Percentiles rank a stretch among this genome's conserved stretches.
Conservation (phyloP, 1,284 basidiomycete species). For the Ceratobasidium sp. region DNA sequence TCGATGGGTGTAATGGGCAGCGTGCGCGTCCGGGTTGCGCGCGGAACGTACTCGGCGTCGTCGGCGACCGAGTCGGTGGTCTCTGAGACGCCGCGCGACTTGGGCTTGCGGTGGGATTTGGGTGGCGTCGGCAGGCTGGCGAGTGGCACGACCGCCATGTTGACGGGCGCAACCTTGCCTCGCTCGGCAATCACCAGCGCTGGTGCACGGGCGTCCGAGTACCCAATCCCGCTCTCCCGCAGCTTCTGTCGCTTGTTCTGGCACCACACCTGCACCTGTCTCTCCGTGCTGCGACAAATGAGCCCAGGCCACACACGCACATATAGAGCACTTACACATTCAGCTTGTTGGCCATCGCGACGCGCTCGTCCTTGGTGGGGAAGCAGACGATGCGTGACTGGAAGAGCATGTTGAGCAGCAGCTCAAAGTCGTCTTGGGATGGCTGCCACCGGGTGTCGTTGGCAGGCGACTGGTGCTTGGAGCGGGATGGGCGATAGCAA, state of each 20-base stretch:
- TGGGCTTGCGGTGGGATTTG: slow-evolving; percentile 14
- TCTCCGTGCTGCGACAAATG: slow-evolving; percentile 18
- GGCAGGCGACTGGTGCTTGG: slow-evolving; percentile 27
- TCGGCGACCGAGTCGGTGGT: background rate
- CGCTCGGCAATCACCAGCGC: slow-evolving; percentile 35
- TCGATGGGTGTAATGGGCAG: slow-evolving; percentile 34
- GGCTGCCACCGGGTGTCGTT: slow-evolving; percentile 36
- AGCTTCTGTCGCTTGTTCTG: slow-evolving; percentile 37
- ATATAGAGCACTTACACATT: slow-evolving; percentile 22
- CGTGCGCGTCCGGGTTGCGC: slow-evolving; percentile 19
- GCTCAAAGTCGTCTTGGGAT: slow-evolving; percentile 36
- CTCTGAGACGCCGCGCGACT: slow-evolving; percentile 1
- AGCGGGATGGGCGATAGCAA: slow-evolving; percentile 34
- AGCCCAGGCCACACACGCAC: slow-evolving; percentile 2
- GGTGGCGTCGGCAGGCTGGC: background rate
- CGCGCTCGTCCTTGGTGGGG: slow-evolving; percentile 36
- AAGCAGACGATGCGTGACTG: slow-evolving; percentile 33
- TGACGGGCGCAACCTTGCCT: slow-evolving; percentile 27
- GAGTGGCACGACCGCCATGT: slow-evolving; percentile 14
- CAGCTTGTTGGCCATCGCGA: slow-evolving; percentile 32
- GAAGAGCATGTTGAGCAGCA: slow-evolving; percentile 37
- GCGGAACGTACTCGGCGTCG: slow-evolving; percentile 27
- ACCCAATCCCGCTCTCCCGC: slow-evolving; percentile 35
- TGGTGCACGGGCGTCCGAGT: slow-evolving; percentile 20
- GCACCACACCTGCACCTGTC: slow-evolving; percentile 37